Conservation (phyloP, 108 stramenopile species). For the Thalassiosira profunda region DNA sequence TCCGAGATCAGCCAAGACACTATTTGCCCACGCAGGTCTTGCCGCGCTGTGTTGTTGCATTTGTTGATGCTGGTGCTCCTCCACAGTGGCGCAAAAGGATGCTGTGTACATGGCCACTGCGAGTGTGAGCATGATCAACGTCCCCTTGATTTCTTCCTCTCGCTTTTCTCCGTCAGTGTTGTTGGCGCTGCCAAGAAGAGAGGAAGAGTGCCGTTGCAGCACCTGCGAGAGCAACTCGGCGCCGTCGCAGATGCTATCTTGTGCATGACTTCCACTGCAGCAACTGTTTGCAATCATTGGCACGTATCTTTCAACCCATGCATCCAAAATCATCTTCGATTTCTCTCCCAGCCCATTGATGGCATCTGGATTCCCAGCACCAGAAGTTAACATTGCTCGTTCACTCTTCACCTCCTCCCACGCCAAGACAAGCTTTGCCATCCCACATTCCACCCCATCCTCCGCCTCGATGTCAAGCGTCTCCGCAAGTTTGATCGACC, state of each 20-base stretch:
- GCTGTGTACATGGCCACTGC: slow-evolving; percentile 44
- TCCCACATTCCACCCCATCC: slow-evolving; percentile 40
- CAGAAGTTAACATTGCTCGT: background rate
- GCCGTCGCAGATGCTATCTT: slow-evolving; percentile 4
- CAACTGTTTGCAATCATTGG: slow-evolving; percentile 31
- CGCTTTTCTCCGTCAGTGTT: slow-evolving; percentile 6
- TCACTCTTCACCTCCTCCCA: slow-evolving; percentile 21
- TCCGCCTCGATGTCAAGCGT: slow-evolving; percentile 44
- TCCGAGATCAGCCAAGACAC: slow-evolving; percentile 65
- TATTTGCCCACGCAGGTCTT: slow-evolving; percentile 26
- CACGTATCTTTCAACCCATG: slow-evolving; percentile 36
- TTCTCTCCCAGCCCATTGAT: slow-evolving; percentile 1
- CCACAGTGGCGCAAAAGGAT: slow-evolving; percentile 22
- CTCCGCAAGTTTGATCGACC: slow-evolving; percentile 39
- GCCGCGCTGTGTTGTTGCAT: background rate
- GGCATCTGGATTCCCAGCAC: background rate
- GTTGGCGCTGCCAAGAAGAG: background rate
- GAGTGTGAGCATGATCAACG: slow-evolving; percentile 59
- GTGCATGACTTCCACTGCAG: background rate
- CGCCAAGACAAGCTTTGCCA: slow-evolving; percentile 28
- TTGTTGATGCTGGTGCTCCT: slow-evolving; percentile 12
- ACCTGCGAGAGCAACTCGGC: slow-evolving; percentile 18
- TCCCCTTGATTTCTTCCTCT: slow-evolving; percentile 75
- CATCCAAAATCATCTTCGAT: slow-evolving; percentile 13
- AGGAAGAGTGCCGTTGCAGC: slow-evolving; percentile 17